Conservation (phyloP, 257 asterid genomes). For the Fraxinus anomala region DNA sequence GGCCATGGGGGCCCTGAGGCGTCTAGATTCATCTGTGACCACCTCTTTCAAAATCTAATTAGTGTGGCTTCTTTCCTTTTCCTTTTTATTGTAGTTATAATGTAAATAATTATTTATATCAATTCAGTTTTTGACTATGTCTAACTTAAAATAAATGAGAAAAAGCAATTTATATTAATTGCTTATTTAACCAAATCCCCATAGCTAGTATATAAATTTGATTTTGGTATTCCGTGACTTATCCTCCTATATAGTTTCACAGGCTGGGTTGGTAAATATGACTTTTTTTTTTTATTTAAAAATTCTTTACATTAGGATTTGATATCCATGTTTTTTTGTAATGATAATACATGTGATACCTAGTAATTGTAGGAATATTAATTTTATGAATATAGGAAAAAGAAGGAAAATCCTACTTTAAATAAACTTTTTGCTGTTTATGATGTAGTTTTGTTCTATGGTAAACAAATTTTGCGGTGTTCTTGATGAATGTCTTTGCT, state of each 20-base stretch:
- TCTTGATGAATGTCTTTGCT: not conserved
- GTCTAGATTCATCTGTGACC: constrained; percentile 53
- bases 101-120: constrained; percentile 1
- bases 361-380: too few species aligned
- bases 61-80: constrained; percentile 46
- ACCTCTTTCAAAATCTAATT: constrained; percentile 53
- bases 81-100: not conserved
- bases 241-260: not conserved
- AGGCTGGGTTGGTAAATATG: not conserved
- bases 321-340: too few species aligned
- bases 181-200: not conserved
- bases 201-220: not conserved
- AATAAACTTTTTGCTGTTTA: not conserved
- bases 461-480: not conserved
- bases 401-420: constrained; percentile 1
- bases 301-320: not conserved
- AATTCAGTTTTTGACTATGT: not conserved
- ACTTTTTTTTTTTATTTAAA: not conserved
- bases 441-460: not conserved
- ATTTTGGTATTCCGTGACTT: not conserved
- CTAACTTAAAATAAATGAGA: not conserved
- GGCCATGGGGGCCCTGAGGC: constrained; percentile 91
- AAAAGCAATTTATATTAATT: not conserved
- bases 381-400: not conserved
- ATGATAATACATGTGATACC: too few species aligned